Base-by-base conservation (phyloP, 2,329 filamentous ascomycete genomes). In the Xylogone sp. region DNA sequence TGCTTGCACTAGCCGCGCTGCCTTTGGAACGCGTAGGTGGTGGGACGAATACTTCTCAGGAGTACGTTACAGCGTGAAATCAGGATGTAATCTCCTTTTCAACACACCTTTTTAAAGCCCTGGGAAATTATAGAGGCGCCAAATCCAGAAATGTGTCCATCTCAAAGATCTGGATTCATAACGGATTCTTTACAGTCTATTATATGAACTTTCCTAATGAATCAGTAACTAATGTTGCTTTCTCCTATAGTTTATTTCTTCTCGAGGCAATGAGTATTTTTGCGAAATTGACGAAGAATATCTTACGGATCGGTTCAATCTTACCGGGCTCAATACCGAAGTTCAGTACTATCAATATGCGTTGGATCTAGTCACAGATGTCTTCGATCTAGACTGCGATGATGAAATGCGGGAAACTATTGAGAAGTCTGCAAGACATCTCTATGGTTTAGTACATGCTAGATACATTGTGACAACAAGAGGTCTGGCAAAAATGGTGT, bases 201-300 rank as follows among this genome's bases (percentile, higher is more conserved):
- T n/a, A n/a, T n/a, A n/a, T n/a, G n/a, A n/a, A n/a, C n/a, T n/a
- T n/a, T n/a, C n/a, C n/a, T n/a, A n/a, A n/a, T n/a, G n/a, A n/a
- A n/a, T n/a, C n/a, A n/a, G n/a, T n/a, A n/a, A n/a, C n/a, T n/a
- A n/a, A n/a, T n/a, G n/a, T n/a, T n/a, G n/a, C 24, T 21, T 48
- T 24, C 19, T 47, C 16, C 53, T n/a, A 50, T 67, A 99, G 94
- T 99, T 99, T 71, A 97, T 97, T 64, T 97, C 93, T 3, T 96
- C 92, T 5, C 84, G 94, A 51, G 94, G 94, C 59, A 97, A 99
- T 73, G 94, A 99, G 70, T 99, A 99, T 74, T 99, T 97, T 66
- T 99, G 94, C 81, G 94, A 99, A 69, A 97, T 99, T 65, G 94
- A 99, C 71, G 94, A 99, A 70, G 94, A 99, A 65, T 99, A 99